These are phyloP conservation scores for Aspergillus felis DNA, from an alignment of 2,329 filamentous ascomycete genomes.

Conservation along the genomic window DNA sequence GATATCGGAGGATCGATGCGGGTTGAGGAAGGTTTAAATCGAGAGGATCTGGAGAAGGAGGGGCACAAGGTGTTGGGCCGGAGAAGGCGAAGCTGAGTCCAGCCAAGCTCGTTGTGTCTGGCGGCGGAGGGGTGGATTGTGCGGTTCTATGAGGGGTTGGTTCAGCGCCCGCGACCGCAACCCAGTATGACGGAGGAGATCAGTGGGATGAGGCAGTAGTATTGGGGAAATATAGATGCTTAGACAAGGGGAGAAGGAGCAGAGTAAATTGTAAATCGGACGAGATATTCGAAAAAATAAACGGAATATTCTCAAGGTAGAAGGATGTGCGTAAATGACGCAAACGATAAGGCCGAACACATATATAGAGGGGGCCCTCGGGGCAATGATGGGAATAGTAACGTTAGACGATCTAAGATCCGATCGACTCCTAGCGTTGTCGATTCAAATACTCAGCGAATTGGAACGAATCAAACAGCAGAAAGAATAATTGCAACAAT, in stretches of 20 bases:
- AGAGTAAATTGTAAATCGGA: not conserved
- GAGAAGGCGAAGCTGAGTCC: not conserved
- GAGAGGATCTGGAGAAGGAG: not conserved
- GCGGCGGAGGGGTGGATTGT: not conserved
- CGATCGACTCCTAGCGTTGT: not conserved
- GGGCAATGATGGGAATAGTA: not conserved
- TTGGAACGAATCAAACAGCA: not conserved
- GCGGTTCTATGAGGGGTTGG: not conserved
- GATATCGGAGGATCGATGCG: slow-evolving; percentile 12
- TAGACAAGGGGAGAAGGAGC: not conserved
- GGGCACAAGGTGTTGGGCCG: not conserved
- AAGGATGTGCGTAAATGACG: not conserved
- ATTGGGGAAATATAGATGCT: not conserved
- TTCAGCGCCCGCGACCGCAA: not conserved
- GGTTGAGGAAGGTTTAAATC: not conserved
- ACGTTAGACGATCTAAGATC: not conserved
- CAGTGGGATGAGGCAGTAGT: not conserved
- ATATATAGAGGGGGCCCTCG: not conserved
- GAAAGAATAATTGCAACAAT: not conserved
- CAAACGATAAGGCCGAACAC: slow-evolving; percentile 1
- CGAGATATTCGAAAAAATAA: not conserved
- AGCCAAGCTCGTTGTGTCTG: not conserved
- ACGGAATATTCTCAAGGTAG: not conserved
- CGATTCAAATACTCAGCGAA: not conserved
- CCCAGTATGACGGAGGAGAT: not conserved